phyloP scores from a whole-genome alignment of 2,329 filamentous ascomycete genomes.

The Rasamsonia emersonii region DNA sequence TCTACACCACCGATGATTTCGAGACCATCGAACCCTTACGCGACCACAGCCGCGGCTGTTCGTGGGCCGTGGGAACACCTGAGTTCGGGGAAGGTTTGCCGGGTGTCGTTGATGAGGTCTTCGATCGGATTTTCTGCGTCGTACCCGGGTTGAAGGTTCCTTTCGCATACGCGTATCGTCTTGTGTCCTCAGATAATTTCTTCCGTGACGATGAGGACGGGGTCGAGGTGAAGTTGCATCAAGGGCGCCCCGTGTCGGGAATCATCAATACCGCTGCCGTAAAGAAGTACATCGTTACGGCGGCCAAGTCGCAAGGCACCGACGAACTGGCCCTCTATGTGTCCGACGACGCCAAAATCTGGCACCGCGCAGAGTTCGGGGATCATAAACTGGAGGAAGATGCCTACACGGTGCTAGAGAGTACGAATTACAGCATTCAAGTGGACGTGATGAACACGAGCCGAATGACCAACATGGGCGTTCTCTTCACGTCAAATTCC shows the following conservation, averaged over 20 bases:
- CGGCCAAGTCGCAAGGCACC: conserved; percentile 68
- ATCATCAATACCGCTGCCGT: conserved; percentile 74
- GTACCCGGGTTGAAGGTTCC: conserved; percentile 63
- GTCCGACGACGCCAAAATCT: conserved; percentile 70
- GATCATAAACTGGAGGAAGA: conserved; percentile 76
- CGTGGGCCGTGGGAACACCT: conserved; percentile 74
- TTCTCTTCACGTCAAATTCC: conserved; percentile 90
- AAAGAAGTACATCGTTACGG: conserved; percentile 79
- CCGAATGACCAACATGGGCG: conserved; percentile 63
- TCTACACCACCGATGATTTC: conserved; percentile 84
- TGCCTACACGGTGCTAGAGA: conserved; percentile 88
- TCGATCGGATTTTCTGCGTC: conserved; percentile 70
- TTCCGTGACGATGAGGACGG: conserved; percentile 52
- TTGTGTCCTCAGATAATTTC: conserved; percentile 75
- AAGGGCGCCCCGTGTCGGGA: conserved; percentile 64
- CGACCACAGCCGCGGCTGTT: conserved; percentile 63
- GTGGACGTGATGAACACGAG: conserved; percentile 75
- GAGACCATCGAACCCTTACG: conserved; percentile 57
- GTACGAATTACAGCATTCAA: conserved; percentile 96
- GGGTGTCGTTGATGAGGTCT: conserved; percentile 56
- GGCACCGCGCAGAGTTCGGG: conserved; percentile 88
- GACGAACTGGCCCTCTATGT: conserved; percentile 90
- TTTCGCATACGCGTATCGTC: conserved; percentile 63
- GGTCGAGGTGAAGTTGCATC: conserved; percentile 68
- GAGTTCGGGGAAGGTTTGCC: conserved; percentile 47